Base-by-base conservation (phyloP, 495 filamentous ascomycete species). In the Chaetomium cochliodes region DNA sequence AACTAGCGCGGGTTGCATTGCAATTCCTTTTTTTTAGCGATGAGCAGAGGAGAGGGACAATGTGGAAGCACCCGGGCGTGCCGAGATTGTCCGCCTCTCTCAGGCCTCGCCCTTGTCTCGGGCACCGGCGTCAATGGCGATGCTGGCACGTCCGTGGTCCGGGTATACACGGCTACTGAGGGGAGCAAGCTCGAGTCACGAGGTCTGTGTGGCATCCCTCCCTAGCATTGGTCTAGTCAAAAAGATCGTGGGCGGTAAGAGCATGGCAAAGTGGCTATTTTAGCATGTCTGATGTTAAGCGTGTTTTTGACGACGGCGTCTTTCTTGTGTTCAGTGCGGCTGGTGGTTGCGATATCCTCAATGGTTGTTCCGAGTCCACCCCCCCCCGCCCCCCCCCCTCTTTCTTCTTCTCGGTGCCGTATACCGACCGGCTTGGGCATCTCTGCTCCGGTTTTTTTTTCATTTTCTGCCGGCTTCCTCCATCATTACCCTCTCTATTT, bases 131-230 rank as follows among this genome's bases (percentile, higher is more conserved):
- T 58, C 33, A 18, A 5, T 16, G 51, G 25, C 26, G 26, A 53
- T 11, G 18, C 3, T 20, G 26, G 12, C 13, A 37, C 11, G 49
- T 25, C 0, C 6, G 33, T 37, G 33, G 33, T 9, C 23, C 57
- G 57, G 57, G 30, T 60, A 60, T 22, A 23, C 57, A 60, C 57
- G 57, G 57, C 8, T 59, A 33, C 22, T 16, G 8, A 49, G 44
- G 57, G 57, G 22, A 4, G 18, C 20, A 2, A 28, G 9, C 22
- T 12, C 18, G n/a, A 20, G 57, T 37, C 57, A 60, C 41, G 42
- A 46, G 57, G 44, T 15, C 11, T n/a, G 25, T 5, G 25, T 20
- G 25, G 26, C 15, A 7, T 46, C 8, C 56, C n/a, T 49, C 56
- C n/a, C 33, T 23, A 16, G 18, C 18, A 22, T 49, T 60, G 57